Evolutionary conservation across 2,329 filamentous ascomycete species (phyloP), one percentile per base, ranked within the genome.

Genomic region (Gremmenia infestans): DNA sequence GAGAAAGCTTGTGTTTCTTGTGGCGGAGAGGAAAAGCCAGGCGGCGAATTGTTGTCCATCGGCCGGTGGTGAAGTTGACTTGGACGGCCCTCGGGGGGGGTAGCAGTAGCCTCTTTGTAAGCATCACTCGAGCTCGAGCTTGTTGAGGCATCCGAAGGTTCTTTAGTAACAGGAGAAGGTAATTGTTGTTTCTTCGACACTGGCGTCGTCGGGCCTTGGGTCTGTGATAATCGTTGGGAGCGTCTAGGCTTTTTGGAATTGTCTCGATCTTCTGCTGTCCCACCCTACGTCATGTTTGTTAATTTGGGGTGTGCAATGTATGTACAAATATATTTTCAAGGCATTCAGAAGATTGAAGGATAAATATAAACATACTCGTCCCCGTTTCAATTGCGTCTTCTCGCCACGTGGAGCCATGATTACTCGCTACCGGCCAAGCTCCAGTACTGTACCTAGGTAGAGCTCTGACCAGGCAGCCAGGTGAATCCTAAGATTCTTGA

Each of bases 321-420:
- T 25, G 23, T 25, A 32, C 28, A 32, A 11, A 9, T 32, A 32
- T 15, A 57, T 42, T 61, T 55, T 50, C 60, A 55, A 60, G 55
- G 50, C 59, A 56, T 53, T 57, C 62, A 55, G 46, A 62, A 60
- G 22, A 51, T 53, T 56, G 64, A 59, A 37, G 77, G 81, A 70
- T 78, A 60, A 19, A 51, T 53, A 56, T 64, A 59, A 40, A 77
- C 82, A 70, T 78, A 94, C 90, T 72, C 87, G 82, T 65, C 78
- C 82, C 70, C 91, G 86, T 79, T 96, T 96, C 76, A 94, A 83
- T 75, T 89, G 87, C 77, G 87, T 91, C 77, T 89, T 89, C 74
- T 94, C 88, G 63, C 73, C 72, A 66, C 78, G 75, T 73, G 84
- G 78, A 73, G 82, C 64, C 67, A 68, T 68, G 12, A 12, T 9